These are phyloP conservation scores for Calonectria pseudoturangicola DNA, from an alignment of 2,329 filamentous ascomycete genomes.

Conservation along the genomic window DNA sequence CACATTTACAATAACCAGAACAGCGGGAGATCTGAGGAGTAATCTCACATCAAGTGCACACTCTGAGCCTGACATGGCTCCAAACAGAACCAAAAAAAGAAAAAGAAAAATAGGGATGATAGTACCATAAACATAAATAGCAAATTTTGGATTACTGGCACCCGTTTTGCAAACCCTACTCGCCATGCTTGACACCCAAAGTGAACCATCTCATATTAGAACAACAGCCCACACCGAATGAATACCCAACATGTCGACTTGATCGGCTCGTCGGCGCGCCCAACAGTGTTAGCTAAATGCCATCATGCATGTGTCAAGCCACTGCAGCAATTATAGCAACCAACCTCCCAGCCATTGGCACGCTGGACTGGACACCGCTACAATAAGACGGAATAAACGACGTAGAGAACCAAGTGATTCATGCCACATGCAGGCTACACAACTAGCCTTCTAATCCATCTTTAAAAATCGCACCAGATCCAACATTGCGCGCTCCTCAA, in stretches of 20 bases:
- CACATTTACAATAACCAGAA: not conserved
- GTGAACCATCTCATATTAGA: too few relatives aligned
- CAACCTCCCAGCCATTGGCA: not conserved
- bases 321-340: not conserved
- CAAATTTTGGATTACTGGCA: not conserved
- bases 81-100: not conserved
- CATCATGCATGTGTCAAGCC: not conserved
- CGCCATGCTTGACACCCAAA: too few relatives aligned
- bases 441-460: not conserved
- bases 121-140: not conserved
- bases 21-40: not conserved
- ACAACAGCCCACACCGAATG: too few relatives aligned
- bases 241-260: not conserved
- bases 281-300: not conserved
- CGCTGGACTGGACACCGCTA: too few relatives aligned
- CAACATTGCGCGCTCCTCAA: conserved; percentile 5
- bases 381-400: too few relatives aligned
- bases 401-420: too few relatives aligned
- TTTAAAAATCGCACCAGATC: not conserved
- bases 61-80: not conserved
- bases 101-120: too few relatives aligned
- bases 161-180: not conserved
- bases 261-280: not conserved
- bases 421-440: not conserved
- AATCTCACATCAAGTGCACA: not conserved